Conservation (phyloP, 2,329 filamentous ascomycete genomes). For the Hypoxylon sp. region DNA sequence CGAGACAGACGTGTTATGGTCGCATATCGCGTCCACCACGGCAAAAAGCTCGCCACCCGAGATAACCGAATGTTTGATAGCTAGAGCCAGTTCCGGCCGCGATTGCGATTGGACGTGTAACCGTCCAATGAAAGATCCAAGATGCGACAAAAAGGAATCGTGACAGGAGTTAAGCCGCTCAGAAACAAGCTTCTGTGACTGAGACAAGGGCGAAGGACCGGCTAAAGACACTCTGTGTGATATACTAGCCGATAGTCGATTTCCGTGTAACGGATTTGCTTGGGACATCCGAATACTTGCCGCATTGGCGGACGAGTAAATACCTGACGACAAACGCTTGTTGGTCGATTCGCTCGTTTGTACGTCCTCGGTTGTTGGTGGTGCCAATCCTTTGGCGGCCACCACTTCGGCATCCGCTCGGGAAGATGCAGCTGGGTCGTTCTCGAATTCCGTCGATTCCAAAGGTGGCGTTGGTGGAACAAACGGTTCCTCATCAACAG, state of each 20-base stretch:
- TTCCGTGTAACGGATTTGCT: constrained; percentile 55
- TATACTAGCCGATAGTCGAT: constrained; percentile 67
- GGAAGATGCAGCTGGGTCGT: constrained; percentile 58
- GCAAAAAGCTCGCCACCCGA: constrained; percentile 84
- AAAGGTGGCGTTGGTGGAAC: constrained; percentile 74
- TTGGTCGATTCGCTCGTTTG: constrained; percentile 56
- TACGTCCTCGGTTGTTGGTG: constrained; percentile 55
- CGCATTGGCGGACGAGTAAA: constrained; percentile 55
- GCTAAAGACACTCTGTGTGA: constrained; percentile 83
- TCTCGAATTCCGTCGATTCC: constrained; percentile 66
- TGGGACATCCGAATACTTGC: constrained; percentile 55
- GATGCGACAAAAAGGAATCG: constrained; percentile 88
- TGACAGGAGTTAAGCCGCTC: constrained; percentile 84
- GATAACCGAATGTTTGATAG: constrained; percentile 84
- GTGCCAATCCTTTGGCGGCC: constrained; percentile 53
- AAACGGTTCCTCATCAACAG: constrained; percentile 69
- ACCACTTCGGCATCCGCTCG: constrained; percentile 53
- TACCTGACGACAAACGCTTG: constrained; percentile 62
- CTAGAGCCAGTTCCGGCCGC: constrained; percentile 82
- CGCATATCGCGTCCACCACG: constrained; percentile 85
- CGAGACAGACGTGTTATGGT: constrained; percentile 78
- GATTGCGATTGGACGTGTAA: constrained; percentile 94
- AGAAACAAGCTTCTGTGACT: constrained; percentile 82
- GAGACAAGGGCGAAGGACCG: constrained; percentile 72
- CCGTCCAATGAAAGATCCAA: constrained; percentile 91